A percentile compares a stretch with the other conserved stretches of the same genome.
Evolutionary conservation across 768 basidiomycete species (phyloP).

Genomic region (Tulasnella sp.): DNA sequence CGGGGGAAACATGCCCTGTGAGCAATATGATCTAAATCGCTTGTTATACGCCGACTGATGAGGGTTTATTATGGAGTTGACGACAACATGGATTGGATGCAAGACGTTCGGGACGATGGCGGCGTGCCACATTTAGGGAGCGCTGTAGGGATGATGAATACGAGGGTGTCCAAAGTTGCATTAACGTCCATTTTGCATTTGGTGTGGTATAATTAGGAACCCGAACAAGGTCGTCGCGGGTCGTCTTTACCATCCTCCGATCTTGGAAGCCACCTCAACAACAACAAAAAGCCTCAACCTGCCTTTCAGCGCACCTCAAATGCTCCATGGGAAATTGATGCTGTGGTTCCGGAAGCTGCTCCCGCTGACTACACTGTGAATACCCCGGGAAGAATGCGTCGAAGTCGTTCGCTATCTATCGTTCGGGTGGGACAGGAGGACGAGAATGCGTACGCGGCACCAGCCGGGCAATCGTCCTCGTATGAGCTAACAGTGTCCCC

Average conservation of each 20-base stretch:
- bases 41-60: background rate
- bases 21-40: background rate
- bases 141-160: background rate
- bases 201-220: constrained; percentile 57
- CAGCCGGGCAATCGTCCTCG: background rate
- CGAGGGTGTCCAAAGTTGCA: background rate
- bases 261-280: constrained; percentile 47
- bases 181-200: background rate
- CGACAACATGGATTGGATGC: constrained; percentile 10
- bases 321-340: background rate
- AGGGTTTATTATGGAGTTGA: background rate
- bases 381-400: background rate
- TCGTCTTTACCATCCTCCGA: constrained; percentile 54
- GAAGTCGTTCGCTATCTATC: background rate
- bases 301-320: constrained; percentile 10
- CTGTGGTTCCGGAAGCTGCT: background rate
- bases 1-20: background rate
- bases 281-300: constrained; percentile 31
- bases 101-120: background rate
- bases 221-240: constrained; percentile 73
- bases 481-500: background rate
- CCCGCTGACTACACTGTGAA: background rate
- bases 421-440: background rate
- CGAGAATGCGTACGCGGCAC: background rate
- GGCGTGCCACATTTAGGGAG: background rate